Evolutionary conservation across 2,329 filamentous ascomycete genomes (phyloP), one percentile per base, ranked within the genome.

Genomic region (Emericellopsis cladophorae): DNA sequence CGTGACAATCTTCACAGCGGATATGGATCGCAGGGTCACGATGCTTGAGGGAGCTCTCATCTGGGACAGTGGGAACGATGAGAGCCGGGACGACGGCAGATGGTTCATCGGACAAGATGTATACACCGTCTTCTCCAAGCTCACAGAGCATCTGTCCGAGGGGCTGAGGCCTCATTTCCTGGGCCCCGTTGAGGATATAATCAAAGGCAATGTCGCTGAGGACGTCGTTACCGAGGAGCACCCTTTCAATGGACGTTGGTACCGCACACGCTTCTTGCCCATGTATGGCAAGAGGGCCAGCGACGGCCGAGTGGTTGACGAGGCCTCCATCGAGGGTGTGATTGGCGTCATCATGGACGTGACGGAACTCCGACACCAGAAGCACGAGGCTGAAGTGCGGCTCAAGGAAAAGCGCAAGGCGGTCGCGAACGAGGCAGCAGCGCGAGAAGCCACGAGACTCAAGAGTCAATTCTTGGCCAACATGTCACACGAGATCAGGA

Each of bases 341-440:
- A 84, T 87, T 42, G 83, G 81, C 2, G 75, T 88, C n/a, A 80
- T 81, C 36, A 83, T 87, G 72, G 83, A 89, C 51, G 76, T 88
- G 6, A 88, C 84, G 0, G 81, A 86, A 49, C 58, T 86, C 23
- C 80, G 80, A 47, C 65, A 73, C 42, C 70, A 77, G 41, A 81
- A 81, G 48, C 64, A 71, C 34, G 76, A 80, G 32, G 56, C 87
- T 12, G 68, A 74, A 44, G 67, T 71, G 44, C 76, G 83, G 49
- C 76, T 78, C 35, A 73, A 72, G 48, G 81, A 86, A 50, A 89
- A 87, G 50, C 68, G 74, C 12, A 74, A 75, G 44, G 67, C 87
- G 1, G 62, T 86, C 45, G 82, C 83, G 5, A 86, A 87, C 46
- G 83, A 85, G 52, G 76, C 77, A 7, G 83, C 84, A 14, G 84